phyloP scores from a whole-genome alignment of 148 eudicot genomes.

The Fagopyrum homotropicum region DNA sequence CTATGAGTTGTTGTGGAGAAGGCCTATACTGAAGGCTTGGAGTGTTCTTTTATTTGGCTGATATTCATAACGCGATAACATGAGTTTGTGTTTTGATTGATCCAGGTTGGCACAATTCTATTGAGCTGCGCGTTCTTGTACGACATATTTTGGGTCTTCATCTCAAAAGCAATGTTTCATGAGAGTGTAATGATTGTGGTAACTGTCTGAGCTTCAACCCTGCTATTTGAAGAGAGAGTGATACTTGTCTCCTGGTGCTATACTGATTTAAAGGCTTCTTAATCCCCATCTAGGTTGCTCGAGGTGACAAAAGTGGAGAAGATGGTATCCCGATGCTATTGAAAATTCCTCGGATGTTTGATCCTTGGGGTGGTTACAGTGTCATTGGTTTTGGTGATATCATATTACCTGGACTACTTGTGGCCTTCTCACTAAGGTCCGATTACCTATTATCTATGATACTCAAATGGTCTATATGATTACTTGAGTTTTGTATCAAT shows the following conservation, averaged over 20 bases:
- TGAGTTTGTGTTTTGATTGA: conserved; percentile 6
- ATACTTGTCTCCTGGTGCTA: background rate
- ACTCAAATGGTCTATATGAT: background rate
- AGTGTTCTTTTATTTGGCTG: background rate
- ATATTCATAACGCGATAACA: no score
- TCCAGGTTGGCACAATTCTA: conserved; percentile 95
- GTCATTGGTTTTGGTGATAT: conserved; percentile 99
- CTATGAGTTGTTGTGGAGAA: no score
- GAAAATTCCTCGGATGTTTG: conserved; percentile 94
- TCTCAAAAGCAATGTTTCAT: conserved; percentile 76
- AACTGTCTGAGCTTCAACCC: conserved; percentile 23
- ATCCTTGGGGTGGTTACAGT: conserved; percentile 99
- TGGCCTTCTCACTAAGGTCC: conserved; percentile 88
- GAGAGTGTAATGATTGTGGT: conserved; percentile 99
- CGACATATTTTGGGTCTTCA: conserved; percentile 95
- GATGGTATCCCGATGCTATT: conserved; percentile 97
- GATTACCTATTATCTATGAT: conserved; percentile 2
- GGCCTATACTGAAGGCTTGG: background rate
- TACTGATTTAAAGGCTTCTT: background rate
- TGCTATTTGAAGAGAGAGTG: background rate
- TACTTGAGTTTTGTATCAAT: background rate
- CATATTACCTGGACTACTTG: conserved; percentile 80
- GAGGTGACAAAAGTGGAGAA: conserved; percentile 96
- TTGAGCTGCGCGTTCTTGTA: conserved; percentile 91
- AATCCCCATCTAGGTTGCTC: conserved; percentile 63